phyloP scores from a whole-genome alignment of 2,329 filamentous ascomycete genomes.

The Aulographum hederae region DNA sequence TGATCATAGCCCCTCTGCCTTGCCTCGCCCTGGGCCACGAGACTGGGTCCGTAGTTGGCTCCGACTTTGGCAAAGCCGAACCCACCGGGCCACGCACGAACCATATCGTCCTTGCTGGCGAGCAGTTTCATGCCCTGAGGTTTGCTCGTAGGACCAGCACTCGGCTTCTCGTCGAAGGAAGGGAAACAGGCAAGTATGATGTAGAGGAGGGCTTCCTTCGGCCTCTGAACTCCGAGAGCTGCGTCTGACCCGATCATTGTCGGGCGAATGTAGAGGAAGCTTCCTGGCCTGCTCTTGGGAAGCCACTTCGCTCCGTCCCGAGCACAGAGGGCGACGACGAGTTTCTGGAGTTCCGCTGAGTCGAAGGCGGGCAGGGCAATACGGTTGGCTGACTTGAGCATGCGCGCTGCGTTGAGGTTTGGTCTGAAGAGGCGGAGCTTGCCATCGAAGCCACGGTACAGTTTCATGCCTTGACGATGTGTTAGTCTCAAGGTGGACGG shows the following conservation, averaged over 20 bases:
- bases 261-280: conserved; percentile 70
- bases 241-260: conserved; percentile 71
- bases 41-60: conserved; percentile 77
- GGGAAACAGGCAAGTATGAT: conserved; percentile 43
- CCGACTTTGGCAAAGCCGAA: conserved; percentile 87
- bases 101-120: conserved; percentile 63
- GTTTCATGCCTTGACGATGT: conserved; percentile 71
- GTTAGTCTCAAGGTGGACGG: too few species aligned
- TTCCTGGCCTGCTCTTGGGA: conserved; percentile 44
- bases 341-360: conserved; percentile 51
- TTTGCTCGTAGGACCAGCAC: conserved; percentile 8
- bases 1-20: conserved; percentile 60
- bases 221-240: conserved; percentile 63
- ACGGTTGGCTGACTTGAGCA: conserved; percentile 35
- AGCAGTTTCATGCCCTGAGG: conserved; percentile 43
- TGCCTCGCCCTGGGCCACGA: conserved; percentile 64
- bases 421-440: conserved; percentile 64
- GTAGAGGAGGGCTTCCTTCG: conserved; percentile 74
- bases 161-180: conserved; percentile 16
- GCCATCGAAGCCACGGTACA: conserved; percentile 49
- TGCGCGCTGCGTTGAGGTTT: conserved; percentile 50
- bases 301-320: conserved; percentile 67
- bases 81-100: conserved; percentile 83
- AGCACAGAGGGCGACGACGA: conserved; percentile 53
- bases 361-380: conserved; percentile 61